Percentiles rank a stretch among this genome's conserved stretches.
These are phyloP conservation scores for Lolium rigidum DNA, from an alignment of 176 grass and related monocot species.

Conservation along the genomic window DNA sequence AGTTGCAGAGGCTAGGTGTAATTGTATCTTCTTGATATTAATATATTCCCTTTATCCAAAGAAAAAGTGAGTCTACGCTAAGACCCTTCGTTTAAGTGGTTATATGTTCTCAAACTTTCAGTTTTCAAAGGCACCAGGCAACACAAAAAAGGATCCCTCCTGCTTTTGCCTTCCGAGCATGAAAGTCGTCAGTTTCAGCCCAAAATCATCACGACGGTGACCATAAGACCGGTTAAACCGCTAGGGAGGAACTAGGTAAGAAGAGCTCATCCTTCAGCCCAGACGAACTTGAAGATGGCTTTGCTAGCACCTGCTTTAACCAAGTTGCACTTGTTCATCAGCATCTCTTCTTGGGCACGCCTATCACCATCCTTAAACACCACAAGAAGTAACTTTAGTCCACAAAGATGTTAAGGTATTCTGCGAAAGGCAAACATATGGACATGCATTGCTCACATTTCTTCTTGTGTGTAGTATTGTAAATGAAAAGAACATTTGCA, in stretches of 20 bases:
- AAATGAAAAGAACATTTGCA: constrained; percentile 1
- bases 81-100: background rate
- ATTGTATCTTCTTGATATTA: too few relatives aligned
- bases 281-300: constrained; percentile 82
- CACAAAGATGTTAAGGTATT: background rate
- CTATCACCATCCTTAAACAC: constrained; percentile 66
- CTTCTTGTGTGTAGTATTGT: background rate
- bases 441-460: background rate
- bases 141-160: background rate
- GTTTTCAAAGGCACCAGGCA: background rate
- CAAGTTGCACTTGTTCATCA: constrained; percentile 61
- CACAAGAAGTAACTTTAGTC: background rate
- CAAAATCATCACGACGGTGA: background rate
- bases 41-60: too few relatives aligned
- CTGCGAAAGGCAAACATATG: background rate
- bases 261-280: constrained; percentile 34
- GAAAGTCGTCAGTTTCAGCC: background rate
- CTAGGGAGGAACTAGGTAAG: background rate
- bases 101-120: constrained; percentile 20
- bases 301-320: constrained; percentile 63
- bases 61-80: background rate
- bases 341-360: constrained; percentile 69
- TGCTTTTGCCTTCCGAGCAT: constrained; percentile 6
- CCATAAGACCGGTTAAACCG: background rate
- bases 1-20: too few relatives aligned